A percentile compares a stretch with the other conserved stretches of the same genome.
Conservation (phyloP, 306 rosid genomes). For the Casuarina cunninghamiana region DNA sequence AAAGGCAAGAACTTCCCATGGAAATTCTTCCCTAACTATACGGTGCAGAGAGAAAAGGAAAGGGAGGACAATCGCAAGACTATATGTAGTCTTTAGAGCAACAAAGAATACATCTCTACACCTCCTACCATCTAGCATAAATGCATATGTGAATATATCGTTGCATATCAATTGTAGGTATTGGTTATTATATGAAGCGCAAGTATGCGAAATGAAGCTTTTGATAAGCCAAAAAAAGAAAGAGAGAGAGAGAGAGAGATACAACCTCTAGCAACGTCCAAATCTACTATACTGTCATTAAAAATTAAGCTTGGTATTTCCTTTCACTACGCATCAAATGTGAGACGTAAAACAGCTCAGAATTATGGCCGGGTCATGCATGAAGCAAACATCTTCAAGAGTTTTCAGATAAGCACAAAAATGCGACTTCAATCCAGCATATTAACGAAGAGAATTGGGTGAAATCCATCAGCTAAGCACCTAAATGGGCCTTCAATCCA, state of each 20-base stretch:
- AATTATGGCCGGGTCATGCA: background rate
- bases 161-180: too few relatives aligned
- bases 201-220: background rate
- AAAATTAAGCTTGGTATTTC: background rate
- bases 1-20: background rate
- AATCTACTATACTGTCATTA: background rate
- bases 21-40: background rate
- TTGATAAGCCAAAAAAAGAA: background rate
- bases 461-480: background rate
- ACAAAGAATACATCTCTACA: background rate
- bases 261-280: background rate
- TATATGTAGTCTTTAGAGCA: background rate
- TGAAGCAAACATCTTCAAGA: background rate
- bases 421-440: background rate
- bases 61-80: background rate
- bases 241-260: background rate
- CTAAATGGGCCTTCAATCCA: background rate
- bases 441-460: background rate
- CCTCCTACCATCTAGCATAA: background rate
- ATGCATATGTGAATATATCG: too few relatives aligned
- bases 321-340: background rate
- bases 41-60: background rate
- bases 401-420: background rate
- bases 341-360: background rate
- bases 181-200: too few relatives aligned